Evolutionary conservation across 2,329 filamentous ascomycete genomes (phyloP), one percentile per base, ranked within the genome.

Genomic region (Nannizzia gypsea): DNA sequence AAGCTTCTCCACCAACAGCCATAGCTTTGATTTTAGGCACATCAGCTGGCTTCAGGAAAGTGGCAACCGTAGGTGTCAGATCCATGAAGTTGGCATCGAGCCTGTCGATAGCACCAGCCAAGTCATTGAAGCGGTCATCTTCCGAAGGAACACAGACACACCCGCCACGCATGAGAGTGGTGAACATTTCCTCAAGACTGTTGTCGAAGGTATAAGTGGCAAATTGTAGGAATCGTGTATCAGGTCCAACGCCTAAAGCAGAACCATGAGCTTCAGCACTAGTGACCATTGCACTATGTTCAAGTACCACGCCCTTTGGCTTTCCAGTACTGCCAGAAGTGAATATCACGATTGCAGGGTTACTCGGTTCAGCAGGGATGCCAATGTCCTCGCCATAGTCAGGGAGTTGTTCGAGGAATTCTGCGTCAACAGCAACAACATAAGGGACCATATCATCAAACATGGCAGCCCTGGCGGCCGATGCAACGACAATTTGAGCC

Each of bases 271-370:
- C 62, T 56, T 76, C 66, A 50, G 65, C 66, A 26, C 63, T 66
- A 36, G 58, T 65, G 31, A 64, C 68, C 60, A 62, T 67, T 40
- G 63, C 66, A 46, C 74, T 70, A 72, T 96, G 90, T 1, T 82
- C 86, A 24, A 95, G 77, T 78, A 88, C 85, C 13, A 95, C 89
- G 3, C 89, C 90, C 72, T 95, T 95, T 0, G 90, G 89, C 57
- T 88, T 76, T 0, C 90, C 90, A 0, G 90, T 95, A 0, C 90
- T 95, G 6, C 90, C 90, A 6, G 85, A 89, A 58, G 84, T 88
- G 71, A 93, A 95, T 0, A 92, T 87, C 56, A 95, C 73, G 67
- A 90, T 93, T 0, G 88, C 86, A 26, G 89, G 70, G 67, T 92
- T 88, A 62, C 88, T 85, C 52, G 89, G 73, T 66, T 88, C 85